These are phyloP conservation scores for Fusarium napiforme DNA, from an alignment of 2,329 filamentous ascomycete species.

Conservation along the genomic window DNA sequence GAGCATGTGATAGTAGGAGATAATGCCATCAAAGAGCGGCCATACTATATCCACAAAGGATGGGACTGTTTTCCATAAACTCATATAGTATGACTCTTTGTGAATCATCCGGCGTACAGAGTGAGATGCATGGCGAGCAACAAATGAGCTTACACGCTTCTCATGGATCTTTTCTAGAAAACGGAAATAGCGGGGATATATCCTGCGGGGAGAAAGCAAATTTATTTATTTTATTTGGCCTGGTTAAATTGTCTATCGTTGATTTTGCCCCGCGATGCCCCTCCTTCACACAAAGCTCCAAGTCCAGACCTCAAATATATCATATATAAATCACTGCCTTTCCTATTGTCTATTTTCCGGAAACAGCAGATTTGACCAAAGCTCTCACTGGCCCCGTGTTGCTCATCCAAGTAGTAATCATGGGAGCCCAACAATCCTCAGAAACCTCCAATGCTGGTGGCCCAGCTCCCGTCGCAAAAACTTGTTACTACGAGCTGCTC, in stretches of 20 bases:
- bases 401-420: constrained; percentile 38
- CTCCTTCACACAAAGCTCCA: constrained; percentile 19
- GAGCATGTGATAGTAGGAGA: neutral
- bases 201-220: constrained; percentile 13
- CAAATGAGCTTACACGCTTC: constrained; percentile 27
- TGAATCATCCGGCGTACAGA: constrained; percentile 32
- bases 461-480: constrained; percentile 64
- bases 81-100: constrained; percentile 17
- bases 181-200: neutral
- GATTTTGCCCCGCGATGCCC: constrained; percentile 37
- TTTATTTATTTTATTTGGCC: neutral
- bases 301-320: neutral
- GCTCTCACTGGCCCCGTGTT: neutral
- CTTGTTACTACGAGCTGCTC: constrained; percentile 88
- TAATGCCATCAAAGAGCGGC: neutral
- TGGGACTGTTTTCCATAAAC: neutral
- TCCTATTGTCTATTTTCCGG: neutral
- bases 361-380: neutral
- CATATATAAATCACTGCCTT: constrained; percentile 5
- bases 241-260: constrained; percentile 1
- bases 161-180: constrained; percentile 13
- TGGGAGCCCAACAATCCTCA: constrained; percentile 69
- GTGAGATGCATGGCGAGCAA: neutral
- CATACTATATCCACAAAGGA: neutral
- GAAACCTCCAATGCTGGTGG: constrained; percentile 50